Conservation (phyloP, 1,139 yeast species). For the Yamadazyma trypodendri region DNA sequence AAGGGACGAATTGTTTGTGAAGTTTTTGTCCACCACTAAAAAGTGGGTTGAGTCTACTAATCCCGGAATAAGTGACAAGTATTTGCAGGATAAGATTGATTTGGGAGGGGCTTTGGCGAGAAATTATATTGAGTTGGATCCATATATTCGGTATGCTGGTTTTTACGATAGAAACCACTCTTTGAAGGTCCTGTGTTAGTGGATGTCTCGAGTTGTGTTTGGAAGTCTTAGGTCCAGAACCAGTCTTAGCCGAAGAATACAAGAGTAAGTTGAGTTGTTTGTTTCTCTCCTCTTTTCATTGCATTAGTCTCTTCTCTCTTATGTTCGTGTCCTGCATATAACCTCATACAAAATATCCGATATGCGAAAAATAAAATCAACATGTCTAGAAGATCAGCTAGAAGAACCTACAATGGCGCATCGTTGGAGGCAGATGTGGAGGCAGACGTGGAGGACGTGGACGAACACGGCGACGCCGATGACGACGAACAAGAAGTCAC, state of each 20-base stretch:
- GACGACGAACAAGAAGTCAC: slow-evolving; percentile 73
- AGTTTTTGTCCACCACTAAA: slow-evolving; percentile 35
- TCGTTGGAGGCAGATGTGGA: slow-evolving; percentile 19
- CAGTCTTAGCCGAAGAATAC: too few species aligned
- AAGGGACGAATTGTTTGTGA: slow-evolving; percentile 31
- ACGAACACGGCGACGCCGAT: slow-evolving; percentile 18
- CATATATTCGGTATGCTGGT: slow-evolving; percentile 39
- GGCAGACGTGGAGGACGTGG: slow-evolving; percentile 44
- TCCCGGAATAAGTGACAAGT: slow-evolving; percentile 37
- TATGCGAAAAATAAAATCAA: slow-evolving; percentile 1
- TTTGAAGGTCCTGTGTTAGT: slow-evolving; percentile 6
- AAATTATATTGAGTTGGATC: slow-evolving; percentile 38
- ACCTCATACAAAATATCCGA: background rate
- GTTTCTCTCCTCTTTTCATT: background rate
- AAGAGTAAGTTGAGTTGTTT: too few species aligned
- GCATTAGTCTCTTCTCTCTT: background rate
- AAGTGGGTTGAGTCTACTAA: slow-evolving; percentile 45
- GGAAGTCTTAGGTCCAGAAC: too few species aligned
- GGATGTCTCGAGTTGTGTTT: background rate
- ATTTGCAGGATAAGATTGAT: slow-evolving; percentile 40
- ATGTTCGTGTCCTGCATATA: background rate
- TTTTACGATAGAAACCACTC: slow-evolving; percentile 39
- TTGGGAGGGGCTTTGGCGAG: slow-evolving; percentile 28
- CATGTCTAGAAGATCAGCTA: slow-evolving; percentile 14
- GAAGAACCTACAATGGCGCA: slow-evolving; percentile 13